Percentiles rank a stretch among this genome's conserved stretches.
Conservation (phyloP, 805 yeast species). For the Wickerhamiella alocasiicola region DNA sequence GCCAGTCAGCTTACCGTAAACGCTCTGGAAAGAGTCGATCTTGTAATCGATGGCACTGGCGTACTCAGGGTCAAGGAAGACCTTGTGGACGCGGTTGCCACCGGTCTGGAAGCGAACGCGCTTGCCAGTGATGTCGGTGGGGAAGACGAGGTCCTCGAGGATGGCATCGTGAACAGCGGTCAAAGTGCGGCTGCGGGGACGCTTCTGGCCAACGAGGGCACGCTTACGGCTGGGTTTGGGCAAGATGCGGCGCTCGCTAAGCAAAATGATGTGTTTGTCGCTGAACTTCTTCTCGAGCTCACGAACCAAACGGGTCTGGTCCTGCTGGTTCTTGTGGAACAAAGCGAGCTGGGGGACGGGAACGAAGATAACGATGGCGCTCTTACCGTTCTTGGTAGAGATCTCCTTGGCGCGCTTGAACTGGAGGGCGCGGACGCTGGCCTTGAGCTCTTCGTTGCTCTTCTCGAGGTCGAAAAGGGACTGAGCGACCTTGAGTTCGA, state of each 20-base stretch:
- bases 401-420: slow-evolving; percentile 97
- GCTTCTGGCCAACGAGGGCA: slow-evolving; percentile 89
- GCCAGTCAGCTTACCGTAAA: slow-evolving; percentile 97
- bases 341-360: slow-evolving; percentile 89
- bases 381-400: slow-evolving; percentile 96
- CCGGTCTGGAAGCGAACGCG: slow-evolving; percentile 98
- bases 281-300: slow-evolving; percentile 99
- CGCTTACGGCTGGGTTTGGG: slow-evolving; percentile 92
- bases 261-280: slow-evolving; percentile 97
- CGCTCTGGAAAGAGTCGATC: slow-evolving; percentile 98
- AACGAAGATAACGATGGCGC: slow-evolving; percentile 94
- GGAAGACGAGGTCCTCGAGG: slow-evolving; percentile 98
- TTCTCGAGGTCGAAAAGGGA: slow-evolving; percentile 93
- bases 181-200: slow-evolving; percentile 99
- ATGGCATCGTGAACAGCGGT: slow-evolving; percentile 97
- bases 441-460: slow-evolving; percentile 89
- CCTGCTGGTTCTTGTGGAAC: slow-evolving; percentile 96
- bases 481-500: slow-evolving; percentile 99
- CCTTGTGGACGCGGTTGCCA: slow-evolving; percentile 97
- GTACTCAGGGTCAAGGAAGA: slow-evolving; percentile 95
- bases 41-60: slow-evolving; percentile 94
- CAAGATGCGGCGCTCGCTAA: slow-evolving; percentile 98
- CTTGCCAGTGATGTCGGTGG: slow-evolving; percentile 98
- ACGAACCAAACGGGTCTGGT: slow-evolving; percentile 85
- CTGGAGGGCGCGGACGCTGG: slow-evolving; percentile 96